phyloP scores from a whole-genome alignment of 2,329 filamentous ascomycete species.

The Mycosphaerella sp. region DNA sequence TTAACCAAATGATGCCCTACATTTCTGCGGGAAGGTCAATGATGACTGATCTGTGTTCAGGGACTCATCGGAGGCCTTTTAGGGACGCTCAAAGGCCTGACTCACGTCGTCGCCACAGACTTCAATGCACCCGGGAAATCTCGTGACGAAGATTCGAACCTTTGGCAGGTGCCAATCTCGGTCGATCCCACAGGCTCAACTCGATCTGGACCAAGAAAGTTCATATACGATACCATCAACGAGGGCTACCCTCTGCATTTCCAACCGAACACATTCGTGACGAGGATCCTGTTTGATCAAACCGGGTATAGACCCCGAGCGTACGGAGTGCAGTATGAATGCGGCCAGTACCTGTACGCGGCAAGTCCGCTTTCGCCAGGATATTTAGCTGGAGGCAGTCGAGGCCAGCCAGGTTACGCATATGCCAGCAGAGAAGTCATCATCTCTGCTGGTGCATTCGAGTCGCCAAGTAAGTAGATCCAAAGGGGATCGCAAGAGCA shows the following conservation, averaged over 20 bases:
- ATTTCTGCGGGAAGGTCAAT: neutral
- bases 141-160: constrained; percentile 45
- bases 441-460: constrained; percentile 48
- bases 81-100: constrained; percentile 42
- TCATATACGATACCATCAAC: constrained; percentile 1
- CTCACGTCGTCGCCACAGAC: constrained; percentile 46
- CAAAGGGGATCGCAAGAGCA: too few relatives aligned
- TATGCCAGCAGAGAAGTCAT: constrained; percentile 14
- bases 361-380: constrained; percentile 32
- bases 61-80: constrained; percentile 32
- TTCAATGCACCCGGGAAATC: constrained; percentile 20
- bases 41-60: neutral
- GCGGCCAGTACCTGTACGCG: constrained; percentile 34
- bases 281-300: constrained; percentile 58
- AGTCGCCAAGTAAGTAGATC: constrained; percentile 44
- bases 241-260: constrained; percentile 18
- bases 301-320: constrained; percentile 20
- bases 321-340: constrained; percentile 37
- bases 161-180: constrained; percentile 54
- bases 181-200: constrained; percentile 32
- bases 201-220: constrained; percentile 7
- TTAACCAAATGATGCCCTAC: neutral
- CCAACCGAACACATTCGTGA: constrained; percentile 54
- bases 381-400: constrained; percentile 13
- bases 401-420: constrained; percentile 41